Evolutionary conservation across 768 basidiomycete genomes (phyloP).

Genomic region (Russula dissimulans): DNA sequence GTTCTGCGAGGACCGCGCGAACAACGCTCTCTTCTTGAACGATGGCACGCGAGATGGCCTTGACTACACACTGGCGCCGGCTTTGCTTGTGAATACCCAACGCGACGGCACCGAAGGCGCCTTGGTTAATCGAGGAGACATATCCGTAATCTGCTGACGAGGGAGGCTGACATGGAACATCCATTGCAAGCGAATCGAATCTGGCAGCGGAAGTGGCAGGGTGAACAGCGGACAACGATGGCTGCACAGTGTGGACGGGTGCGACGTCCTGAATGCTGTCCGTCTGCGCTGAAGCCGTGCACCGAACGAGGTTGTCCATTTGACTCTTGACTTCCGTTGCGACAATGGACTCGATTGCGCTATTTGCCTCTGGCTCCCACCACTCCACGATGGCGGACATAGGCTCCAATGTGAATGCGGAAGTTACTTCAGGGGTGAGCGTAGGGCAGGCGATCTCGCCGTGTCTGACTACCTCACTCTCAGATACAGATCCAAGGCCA

Average conservation of each 20-base stretch:
- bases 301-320: background rate
- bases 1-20: slow-evolving; percentile 7
- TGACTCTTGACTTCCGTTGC: background rate
- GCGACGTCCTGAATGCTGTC: background rate
- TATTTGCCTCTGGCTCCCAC: background rate
- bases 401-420: background rate
- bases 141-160: slow-evolving; percentile 8
- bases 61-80: slow-evolving; percentile 18
- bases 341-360: background rate
- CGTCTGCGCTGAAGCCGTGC: background rate
- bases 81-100: slow-evolving; percentile 18
- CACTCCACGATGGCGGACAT: slow-evolving; percentile 5
- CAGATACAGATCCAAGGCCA: background rate
- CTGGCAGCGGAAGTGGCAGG: background rate
- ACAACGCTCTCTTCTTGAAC: background rate
- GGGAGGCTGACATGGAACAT: background rate
- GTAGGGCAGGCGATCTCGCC: background rate
- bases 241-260: background rate
- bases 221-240: background rate
- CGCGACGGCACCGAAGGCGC: slow-evolving; percentile 16
- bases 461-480: background rate
- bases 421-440: background rate
- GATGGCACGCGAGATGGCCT: slow-evolving; percentile 19
- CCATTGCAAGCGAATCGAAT: background rate
- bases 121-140: slow-evolving; percentile 5